Evolutionary conservation across 2,329 filamentous ascomycete genomes (phyloP).

Genomic region (Venturia asperata): DNA sequence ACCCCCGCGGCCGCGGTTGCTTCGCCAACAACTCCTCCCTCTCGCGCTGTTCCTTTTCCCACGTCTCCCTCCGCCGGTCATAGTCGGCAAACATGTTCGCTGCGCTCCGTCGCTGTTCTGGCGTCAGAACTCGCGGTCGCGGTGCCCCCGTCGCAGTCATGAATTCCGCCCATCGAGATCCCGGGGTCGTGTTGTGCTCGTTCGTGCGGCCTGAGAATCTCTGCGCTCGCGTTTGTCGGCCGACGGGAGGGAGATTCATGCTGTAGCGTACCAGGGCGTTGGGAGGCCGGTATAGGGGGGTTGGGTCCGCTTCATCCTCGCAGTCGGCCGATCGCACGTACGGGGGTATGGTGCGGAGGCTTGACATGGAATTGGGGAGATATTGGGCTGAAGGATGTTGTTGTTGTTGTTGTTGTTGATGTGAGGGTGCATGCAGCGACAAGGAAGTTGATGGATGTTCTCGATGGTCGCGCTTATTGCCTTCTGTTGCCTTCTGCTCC

Average conservation of each 20-base stretch:
- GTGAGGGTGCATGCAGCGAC: background rate
- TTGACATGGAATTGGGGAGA: background rate
- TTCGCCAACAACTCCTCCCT: background rate
- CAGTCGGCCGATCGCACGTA: conserved; percentile 13
- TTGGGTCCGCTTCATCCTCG: background rate
- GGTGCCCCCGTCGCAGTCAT: conserved; percentile 11
- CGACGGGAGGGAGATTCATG: background rate
- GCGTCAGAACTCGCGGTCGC: background rate
- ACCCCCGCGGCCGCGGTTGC: background rate
- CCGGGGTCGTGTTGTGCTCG: background rate
- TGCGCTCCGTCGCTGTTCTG: background rate
- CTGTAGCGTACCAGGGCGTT: background rate
- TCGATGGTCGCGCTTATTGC: background rate
- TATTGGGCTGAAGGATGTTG: background rate
- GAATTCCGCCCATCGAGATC: background rate
- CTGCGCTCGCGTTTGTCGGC: background rate
- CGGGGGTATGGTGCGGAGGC: conserved; percentile 13
- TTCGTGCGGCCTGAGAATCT: background rate
- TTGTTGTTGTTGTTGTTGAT: background rate
- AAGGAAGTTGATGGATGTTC: background rate
- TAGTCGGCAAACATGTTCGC: background rate
- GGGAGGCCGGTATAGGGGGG: background rate
- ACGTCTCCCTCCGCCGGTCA: conserved; percentile 7
- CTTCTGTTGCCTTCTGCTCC: too few species aligned
- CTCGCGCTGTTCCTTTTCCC: background rate